Percentiles rank a stretch among this genome's conserved stretches.
These are phyloP conservation scores for Starmerella bacillaris DNA, from an alignment of 805 yeast species.

Conservation along the genomic window DNA sequence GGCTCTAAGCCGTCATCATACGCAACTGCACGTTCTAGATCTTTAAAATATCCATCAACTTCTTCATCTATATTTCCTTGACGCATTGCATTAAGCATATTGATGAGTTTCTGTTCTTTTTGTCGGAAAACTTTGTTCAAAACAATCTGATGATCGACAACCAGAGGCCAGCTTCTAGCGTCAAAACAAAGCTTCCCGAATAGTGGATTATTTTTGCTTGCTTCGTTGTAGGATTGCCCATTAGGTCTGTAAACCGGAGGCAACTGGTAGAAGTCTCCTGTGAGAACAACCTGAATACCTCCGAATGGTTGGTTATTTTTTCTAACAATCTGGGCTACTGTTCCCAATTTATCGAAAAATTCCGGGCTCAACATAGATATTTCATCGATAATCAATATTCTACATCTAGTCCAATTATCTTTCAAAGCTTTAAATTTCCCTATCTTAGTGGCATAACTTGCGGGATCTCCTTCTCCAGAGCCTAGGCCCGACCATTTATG, in stretches of 20 bases:
- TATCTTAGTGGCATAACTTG: constrained; percentile 30
- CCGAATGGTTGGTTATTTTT: constrained; percentile 59
- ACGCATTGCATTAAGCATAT: constrained; percentile 68
- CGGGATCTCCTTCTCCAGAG: constrained; percentile 37
- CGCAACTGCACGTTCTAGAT: constrained; percentile 32
- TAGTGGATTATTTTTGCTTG: constrained; percentile 20
- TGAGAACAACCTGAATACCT: constrained; percentile 71
- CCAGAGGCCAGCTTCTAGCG: constrained; percentile 47
- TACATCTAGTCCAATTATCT: constrained; percentile 43
- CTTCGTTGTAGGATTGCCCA: background rate
- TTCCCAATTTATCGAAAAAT: constrained; percentile 53
- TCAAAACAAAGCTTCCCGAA: constrained; percentile 49
- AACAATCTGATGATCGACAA: constrained; percentile 43
- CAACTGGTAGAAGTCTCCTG: constrained; percentile 89
- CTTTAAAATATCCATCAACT: constrained; percentile 31
- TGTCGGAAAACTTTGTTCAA: constrained; percentile 75
- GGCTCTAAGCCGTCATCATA: constrained; percentile 72
- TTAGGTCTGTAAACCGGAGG: constrained; percentile 49
- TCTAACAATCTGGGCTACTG: constrained; percentile 41
- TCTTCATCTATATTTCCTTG: constrained; percentile 41
- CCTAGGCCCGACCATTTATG: constrained; percentile 78
- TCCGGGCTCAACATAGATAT: constrained; percentile 80
- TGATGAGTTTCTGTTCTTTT: constrained; percentile 50
- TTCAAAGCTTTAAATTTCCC: constrained; percentile 22
- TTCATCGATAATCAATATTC: constrained; percentile 73